Percentiles rank a stretch among this genome's conserved stretches.
These are phyloP conservation scores for Paramecium biaurelia DNA, from an alignment of 73 alveolate species.

Conservation along the genomic window DNA sequence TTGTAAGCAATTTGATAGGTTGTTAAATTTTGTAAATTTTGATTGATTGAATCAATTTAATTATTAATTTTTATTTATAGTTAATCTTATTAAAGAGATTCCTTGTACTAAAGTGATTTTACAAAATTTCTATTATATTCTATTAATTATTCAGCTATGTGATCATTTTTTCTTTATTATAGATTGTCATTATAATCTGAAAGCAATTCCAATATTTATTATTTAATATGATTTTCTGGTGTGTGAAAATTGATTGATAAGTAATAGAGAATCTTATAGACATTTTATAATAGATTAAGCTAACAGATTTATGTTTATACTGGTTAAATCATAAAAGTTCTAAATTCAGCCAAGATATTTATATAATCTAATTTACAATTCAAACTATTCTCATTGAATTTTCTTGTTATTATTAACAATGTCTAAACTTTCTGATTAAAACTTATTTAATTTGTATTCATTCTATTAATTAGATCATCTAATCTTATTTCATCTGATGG, in stretches of 20 bases:
- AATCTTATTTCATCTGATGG: slow-evolving; percentile 15
- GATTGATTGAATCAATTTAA: neutral
- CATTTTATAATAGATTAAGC: neutral
- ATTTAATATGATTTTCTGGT: neutral
- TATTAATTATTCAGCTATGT: neutral
- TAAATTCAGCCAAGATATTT: neutral
- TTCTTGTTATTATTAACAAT: neutral
- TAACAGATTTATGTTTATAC: neutral
- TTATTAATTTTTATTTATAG: neutral
- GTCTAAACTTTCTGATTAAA: neutral
- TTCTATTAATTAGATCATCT: neutral
- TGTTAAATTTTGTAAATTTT: neutral
- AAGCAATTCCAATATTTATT: neutral
- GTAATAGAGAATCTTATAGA: slow-evolving; percentile 5
- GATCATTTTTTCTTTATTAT: neutral
- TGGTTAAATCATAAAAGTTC: slow-evolving; percentile 14
- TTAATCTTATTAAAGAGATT: neutral
- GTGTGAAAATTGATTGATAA: neutral
- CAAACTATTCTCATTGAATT: neutral
- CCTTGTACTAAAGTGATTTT: neutral
- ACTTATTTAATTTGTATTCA: neutral
- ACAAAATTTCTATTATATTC: slow-evolving; percentile 21
- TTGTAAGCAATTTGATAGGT: slow-evolving; percentile 6
- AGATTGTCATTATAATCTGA: slow-evolving; percentile 45
- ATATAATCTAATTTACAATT: neutral